Evolutionary conservation across 768 basidiomycete species (phyloP).

Genomic region (Mycena rosella): DNA sequence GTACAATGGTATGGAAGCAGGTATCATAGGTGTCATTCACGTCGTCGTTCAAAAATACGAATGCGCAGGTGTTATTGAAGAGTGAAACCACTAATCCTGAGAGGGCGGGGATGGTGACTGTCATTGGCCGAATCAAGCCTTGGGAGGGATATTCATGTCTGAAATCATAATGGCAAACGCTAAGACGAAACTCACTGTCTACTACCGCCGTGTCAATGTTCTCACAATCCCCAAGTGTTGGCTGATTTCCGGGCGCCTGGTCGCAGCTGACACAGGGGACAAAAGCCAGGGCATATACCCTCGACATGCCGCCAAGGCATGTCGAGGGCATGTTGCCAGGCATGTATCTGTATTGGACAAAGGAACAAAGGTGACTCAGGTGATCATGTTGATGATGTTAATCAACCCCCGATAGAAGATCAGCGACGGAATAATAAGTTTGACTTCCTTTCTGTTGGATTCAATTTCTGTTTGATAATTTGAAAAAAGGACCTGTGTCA

Average conservation of each 20-base stretch:
- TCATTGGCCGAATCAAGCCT: conserved; percentile 13
- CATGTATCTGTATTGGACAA: too few species aligned
- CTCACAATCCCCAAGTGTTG: conserved; percentile 7
- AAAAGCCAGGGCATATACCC: too few species aligned
- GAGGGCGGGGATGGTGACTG: neutral
- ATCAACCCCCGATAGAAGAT: too few species aligned
- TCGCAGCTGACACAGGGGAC: too few species aligned
- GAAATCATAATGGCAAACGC: neutral
- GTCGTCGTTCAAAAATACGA: conserved; percentile 26
- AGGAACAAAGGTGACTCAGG: too few species aligned
- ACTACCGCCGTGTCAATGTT: conserved; percentile 7
- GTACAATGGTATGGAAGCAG: neutral
- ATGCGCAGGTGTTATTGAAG: conserved; percentile 20
- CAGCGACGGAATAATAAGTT: too few species aligned
- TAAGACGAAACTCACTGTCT: conserved; percentile 11
- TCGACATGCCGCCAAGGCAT: too few species aligned
- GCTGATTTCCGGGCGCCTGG: neutral
- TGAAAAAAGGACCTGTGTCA: too few species aligned
- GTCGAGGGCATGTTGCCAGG: too few species aligned
- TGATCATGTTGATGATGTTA: too few species aligned
- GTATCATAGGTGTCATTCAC: neutral
- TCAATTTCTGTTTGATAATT: too few species aligned
- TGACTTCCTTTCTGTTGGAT: too few species aligned
- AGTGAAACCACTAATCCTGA: conserved; percentile 9
- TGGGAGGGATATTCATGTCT: neutral